A percentile compares a stretch with the other conserved stretches of the same genome.
phyloP scores from a whole-genome alignment of 306 rosid species.

The Spatholobus suberectus region DNA sequence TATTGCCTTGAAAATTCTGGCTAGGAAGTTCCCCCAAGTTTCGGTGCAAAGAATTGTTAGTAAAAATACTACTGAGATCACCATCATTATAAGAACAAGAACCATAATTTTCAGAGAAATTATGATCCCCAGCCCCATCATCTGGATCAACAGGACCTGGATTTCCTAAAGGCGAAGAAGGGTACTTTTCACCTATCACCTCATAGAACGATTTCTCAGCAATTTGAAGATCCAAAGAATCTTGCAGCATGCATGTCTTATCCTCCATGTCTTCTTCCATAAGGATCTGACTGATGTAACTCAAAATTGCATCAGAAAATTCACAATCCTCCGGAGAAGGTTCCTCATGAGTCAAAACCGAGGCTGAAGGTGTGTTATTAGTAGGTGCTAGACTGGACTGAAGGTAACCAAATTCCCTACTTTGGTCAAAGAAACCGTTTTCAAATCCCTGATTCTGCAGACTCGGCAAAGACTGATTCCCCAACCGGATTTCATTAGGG shows the following conservation, averaged over 20 bases:
- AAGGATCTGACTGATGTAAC: conserved; percentile 85
- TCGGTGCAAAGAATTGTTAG: conserved; percentile 38
- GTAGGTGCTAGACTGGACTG: conserved; percentile 46
- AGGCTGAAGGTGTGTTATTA: conserved; percentile 45
- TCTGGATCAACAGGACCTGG: conserved; percentile 38
- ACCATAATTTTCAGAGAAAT: conserved; percentile 41
- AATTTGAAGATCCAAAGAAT: conserved; percentile 91
- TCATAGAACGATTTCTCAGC: conserved; percentile 94
- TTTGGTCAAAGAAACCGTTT: conserved; percentile 50
- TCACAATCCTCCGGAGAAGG: conserved; percentile 87
- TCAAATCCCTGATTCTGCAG: conserved; percentile 52
- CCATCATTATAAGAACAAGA: conserved; percentile 45
- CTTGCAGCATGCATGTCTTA: conserved; percentile 82
- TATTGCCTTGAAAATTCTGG: conserved; percentile 44
- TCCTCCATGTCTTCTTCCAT: conserved; percentile 99
- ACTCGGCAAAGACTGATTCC: conserved; percentile 55
- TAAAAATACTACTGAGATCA: conserved; percentile 48
- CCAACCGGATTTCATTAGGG: conserved; percentile 51
- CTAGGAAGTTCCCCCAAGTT: conserved; percentile 45
- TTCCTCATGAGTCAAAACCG: conserved; percentile 61
- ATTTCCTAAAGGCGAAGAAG: conserved; percentile 63
- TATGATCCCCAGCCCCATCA: conserved; percentile 47
- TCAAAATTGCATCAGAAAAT: conserved; percentile 83
- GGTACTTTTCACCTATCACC: conserved; percentile 82
- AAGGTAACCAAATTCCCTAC: conserved; percentile 49